phyloP scores from a whole-genome alignment of 2,329 filamentous ascomycete species.

The Cercospora citrullina region DNA sequence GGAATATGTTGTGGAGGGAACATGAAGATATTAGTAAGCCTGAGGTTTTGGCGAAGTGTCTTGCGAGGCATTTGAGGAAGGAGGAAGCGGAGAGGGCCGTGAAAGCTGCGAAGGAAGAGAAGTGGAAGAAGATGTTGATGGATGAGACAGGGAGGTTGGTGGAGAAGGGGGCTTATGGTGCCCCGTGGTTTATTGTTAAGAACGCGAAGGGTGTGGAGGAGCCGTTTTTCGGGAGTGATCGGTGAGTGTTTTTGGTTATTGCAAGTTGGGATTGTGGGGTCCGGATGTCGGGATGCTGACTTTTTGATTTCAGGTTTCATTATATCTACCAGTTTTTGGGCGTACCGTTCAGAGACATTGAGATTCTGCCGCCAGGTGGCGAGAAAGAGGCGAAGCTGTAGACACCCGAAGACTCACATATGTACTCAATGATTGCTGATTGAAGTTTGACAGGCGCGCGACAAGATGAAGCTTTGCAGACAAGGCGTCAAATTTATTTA shows the following conservation, averaged over 20 bases:
- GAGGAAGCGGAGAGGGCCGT: slow-evolving; percentile 21
- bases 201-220: slow-evolving; percentile 60
- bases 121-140: slow-evolving; percentile 28
- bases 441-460: neutral
- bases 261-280: neutral
- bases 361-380: slow-evolving; percentile 19
- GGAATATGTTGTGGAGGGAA: slow-evolving; percentile 62
- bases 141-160: slow-evolving; percentile 29
- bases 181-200: slow-evolving; percentile 72
- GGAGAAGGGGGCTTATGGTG: slow-evolving; percentile 69
- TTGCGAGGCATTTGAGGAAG: slow-evolving; percentile 51
- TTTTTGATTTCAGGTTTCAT: slow-evolving; percentile 49
- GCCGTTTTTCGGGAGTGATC: slow-evolving; percentile 76
- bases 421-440: neutral
- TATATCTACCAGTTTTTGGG: slow-evolving; percentile 68
- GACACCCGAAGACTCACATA: neutral
- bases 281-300: neutral
- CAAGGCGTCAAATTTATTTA: neutral
- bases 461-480: neutral
- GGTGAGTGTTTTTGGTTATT: slow-evolving; percentile 14
- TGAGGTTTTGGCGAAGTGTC: slow-evolving; percentile 50
- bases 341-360: slow-evolving; percentile 26
- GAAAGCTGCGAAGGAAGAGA: slow-evolving; percentile 37
- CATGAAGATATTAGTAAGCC: slow-evolving; percentile 61
- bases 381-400: slow-evolving; percentile 15